phyloP scores from a whole-genome alignment of 2,329 filamentous ascomycete species.

The Ilyonectria mors-panacis region DNA sequence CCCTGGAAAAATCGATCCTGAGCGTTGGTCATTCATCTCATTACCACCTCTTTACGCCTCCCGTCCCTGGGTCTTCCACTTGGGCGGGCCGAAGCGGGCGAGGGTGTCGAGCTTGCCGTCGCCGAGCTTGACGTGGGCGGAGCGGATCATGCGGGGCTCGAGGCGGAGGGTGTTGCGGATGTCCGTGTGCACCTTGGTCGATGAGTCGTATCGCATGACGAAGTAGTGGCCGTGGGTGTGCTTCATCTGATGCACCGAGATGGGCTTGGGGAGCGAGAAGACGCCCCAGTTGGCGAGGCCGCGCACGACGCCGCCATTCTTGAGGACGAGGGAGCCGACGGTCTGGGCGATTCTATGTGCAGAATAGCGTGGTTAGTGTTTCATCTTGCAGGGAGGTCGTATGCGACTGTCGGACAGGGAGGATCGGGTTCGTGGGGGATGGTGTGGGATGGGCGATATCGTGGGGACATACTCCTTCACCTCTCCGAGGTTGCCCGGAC shows the following conservation, averaged over 20 bases:
- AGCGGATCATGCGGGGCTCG: constrained; percentile 92
- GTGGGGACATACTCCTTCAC: constrained; percentile 86
- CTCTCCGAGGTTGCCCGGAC: constrained; percentile 89
- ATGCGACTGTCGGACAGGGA: background rate
- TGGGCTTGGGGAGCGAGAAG: constrained; percentile 86
- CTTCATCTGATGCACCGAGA: constrained; percentile 84
- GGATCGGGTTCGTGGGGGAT: constrained; percentile 5
- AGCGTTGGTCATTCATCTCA: constrained; percentile 2
- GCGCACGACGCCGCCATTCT: constrained; percentile 88
- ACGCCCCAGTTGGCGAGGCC: constrained; percentile 96
- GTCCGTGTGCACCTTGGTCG: constrained; percentile 78
- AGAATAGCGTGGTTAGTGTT: constrained; percentile 23
- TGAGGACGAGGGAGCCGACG: constrained; percentile 86
- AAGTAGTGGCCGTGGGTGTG: constrained; percentile 96
- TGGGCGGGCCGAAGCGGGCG: constrained; percentile 64
- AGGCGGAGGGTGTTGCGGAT: constrained; percentile 83
- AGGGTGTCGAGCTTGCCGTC: constrained; percentile 69
- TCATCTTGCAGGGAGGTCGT: background rate
- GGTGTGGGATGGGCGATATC: constrained; percentile 11
- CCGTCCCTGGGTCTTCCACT: constrained; percentile 61
- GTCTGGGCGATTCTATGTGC: constrained; percentile 84
- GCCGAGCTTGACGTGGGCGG: constrained; percentile 89
- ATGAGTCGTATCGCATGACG: constrained; percentile 94
- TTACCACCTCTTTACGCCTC: constrained; percentile 45
- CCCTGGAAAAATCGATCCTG: background rate